Base-by-base conservation (phyloP, 805 yeast species). In the Wickerhamiella kurtzmanii region DNA sequence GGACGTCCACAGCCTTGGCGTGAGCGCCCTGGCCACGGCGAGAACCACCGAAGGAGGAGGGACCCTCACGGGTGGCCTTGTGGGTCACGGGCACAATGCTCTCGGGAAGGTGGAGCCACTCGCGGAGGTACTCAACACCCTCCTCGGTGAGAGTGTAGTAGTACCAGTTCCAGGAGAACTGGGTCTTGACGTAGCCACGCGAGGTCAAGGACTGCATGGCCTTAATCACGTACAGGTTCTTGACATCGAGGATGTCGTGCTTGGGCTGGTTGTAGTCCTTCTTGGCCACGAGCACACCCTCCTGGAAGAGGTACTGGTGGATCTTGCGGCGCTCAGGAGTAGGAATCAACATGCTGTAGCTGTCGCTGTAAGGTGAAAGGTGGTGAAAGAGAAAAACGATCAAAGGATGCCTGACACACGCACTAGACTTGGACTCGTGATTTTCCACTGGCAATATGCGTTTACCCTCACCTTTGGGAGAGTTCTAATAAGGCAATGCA, bases 101-200 rank as follows among this genome's bases (percentile, higher is more conserved):
- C 74, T 84, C 94, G 76, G 98, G 98, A 66, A 92, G 80, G 82
- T 88, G 87, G 73, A 92, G 82, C 85, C 87, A 92, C 71, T 85
- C 87, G 77, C 96, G 84, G 69, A 92, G 82, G 83, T 77, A 92
- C 70, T 87, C 95, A 60, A 92, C 89, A 82, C 99, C 99, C 75
- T 85, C 96, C 70, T 92, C 97, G 70, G 97, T 92, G 71, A 92
- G 83, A 79, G 98, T 86, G 94, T 92, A 92, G 95, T 92, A 92
- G 79, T 92, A 92, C 81, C 86, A 86, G 81, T 88, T 96, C 99
- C 99, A 92, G 68, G 97, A 89, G 82, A 89, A 92, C 77, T 87
- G 97, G 65, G 99, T 92, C 85, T 89, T 87, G 74, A 92, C 97
- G 82, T 68, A 92, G 72, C 99, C 99, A 75, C 82, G 86, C 57